A percentile compares a stretch with the other conserved stretches of the same genome.
These are phyloP conservation scores for Pythium rishiriense DNA, from an alignment of 352 stramenopile genomes.

Conservation along the genomic window DNA sequence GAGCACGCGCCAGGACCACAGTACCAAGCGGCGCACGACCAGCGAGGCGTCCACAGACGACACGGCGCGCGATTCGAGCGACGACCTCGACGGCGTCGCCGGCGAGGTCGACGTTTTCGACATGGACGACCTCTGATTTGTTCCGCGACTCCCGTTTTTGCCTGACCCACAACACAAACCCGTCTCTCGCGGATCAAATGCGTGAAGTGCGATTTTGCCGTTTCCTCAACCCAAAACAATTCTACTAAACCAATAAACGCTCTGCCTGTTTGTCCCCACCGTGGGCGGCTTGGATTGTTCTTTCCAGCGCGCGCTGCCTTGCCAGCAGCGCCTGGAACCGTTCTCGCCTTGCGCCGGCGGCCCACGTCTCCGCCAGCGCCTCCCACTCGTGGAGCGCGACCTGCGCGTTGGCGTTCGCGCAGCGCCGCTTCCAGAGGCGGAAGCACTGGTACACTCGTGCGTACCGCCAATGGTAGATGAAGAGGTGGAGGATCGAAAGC, in stretches of 20 bases:
- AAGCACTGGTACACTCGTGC: constrained; percentile 29
- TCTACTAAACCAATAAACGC: constrained; percentile 19
- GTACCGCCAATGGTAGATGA: constrained; percentile 27
- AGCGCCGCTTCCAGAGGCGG: constrained; percentile 23
- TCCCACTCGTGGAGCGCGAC: constrained; percentile 23
- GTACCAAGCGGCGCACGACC: constrained; percentile 29
- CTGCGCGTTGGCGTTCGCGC: constrained; percentile 13
- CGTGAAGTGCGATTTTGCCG: constrained; percentile 7
- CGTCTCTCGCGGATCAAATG: background rate
- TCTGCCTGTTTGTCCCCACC: background rate
- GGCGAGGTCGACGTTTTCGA: constrained; percentile 45
- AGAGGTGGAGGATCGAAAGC: constrained; percentile 27
- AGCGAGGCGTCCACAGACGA: constrained; percentile 41
- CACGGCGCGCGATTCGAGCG: constrained; percentile 33
- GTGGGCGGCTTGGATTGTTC: background rate
- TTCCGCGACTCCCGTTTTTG: background rate
- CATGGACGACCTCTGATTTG: constrained; percentile 63
- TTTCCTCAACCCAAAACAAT: constrained; percentile 2
- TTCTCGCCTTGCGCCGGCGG: background rate
- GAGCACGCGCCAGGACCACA: constrained; percentile 9
- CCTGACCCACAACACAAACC: background rate
- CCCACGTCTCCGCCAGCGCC: constrained; percentile 22
- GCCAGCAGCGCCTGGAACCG: constrained; percentile 3
- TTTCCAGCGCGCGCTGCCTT: constrained; percentile 13
- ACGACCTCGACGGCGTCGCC: constrained; percentile 25